Percentiles rank a stretch among this genome's conserved stretches.
Conservation (phyloP, 148 eudicot species). For the Fagopyrum tataricum region DNA sequence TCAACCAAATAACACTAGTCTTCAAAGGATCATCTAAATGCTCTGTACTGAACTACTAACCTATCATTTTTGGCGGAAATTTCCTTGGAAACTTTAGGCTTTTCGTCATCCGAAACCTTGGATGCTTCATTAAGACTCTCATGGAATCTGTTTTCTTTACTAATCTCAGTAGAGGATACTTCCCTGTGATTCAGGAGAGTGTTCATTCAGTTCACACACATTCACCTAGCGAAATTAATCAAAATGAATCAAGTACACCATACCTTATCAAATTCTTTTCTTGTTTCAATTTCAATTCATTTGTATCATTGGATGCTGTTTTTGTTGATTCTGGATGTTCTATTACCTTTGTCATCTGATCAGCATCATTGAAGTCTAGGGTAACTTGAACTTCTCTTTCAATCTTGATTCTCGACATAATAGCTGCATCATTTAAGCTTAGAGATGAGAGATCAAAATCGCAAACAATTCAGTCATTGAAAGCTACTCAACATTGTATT, state of each 20-base stretch:
- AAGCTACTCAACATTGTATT: background rate
- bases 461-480: background rate
- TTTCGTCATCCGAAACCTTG: conserved; percentile 17
- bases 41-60: conserved; percentile 27
- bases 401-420: conserved; percentile 72
- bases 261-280: conserved; percentile 26
- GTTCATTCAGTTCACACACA: background rate
- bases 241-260: background rate
- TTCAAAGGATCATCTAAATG: background rate
- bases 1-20: background rate
- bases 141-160: background rate
- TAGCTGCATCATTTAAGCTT: conserved; percentile 41
- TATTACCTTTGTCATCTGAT: conserved; percentile 19
- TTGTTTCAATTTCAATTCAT: conserved; percentile 8
- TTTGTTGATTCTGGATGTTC: conserved; percentile 21
- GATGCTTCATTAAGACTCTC: background rate
- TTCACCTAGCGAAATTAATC: background rate
- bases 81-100: conserved; percentile 22
- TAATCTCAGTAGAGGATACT: background rate
- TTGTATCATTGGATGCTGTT: conserved; percentile 20
- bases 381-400: conserved; percentile 52
- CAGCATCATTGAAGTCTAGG: conserved; percentile 55
- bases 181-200: conserved; percentile 3
- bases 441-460: background rate
- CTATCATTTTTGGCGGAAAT: conserved; percentile 25